phyloP scores from a whole-genome alignment of 148 eudicot genomes.

The Rhododendron mucronatum region DNA sequence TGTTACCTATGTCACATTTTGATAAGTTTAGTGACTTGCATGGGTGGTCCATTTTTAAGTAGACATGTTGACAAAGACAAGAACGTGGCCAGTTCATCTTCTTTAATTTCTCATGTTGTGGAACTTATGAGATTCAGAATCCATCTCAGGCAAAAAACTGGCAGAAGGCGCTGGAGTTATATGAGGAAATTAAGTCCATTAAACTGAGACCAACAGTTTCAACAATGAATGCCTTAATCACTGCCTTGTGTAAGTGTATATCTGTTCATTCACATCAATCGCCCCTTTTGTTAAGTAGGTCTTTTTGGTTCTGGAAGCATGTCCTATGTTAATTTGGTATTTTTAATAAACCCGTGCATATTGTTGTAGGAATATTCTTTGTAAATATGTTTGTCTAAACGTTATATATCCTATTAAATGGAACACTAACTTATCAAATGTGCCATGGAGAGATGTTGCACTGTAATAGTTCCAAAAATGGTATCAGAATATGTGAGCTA shows the following conservation, averaged over 20 bases:
- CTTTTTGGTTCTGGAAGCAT: background rate
- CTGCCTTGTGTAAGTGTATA: constrained; percentile 77
- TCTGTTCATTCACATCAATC: background rate
- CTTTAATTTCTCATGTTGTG: constrained; percentile 6
- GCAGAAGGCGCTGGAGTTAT: constrained; percentile 82
- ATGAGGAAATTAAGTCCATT: constrained; percentile 62
- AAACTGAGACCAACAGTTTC: constrained; percentile 72
- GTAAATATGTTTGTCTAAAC: background rate
- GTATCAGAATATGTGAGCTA: background rate
- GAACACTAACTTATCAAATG: background rate
- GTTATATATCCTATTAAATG: background rate
- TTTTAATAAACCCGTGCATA: background rate
- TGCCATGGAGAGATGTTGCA: background rate
- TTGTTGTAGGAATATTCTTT: background rate
- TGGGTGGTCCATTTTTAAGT: background rate
- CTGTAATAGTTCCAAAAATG: background rate
- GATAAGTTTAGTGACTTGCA: background rate
- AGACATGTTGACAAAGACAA: background rate
- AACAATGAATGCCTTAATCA: constrained; percentile 85
- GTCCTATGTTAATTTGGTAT: background rate
- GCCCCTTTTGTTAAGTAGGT: background rate
- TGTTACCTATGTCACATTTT: background rate
- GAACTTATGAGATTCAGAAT: constrained; percentile 12
- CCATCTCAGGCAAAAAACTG: constrained; percentile 67
- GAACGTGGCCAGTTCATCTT: background rate